phyloP scores from a whole-genome alignment of 257 asterid genomes.

The Linaria vulgaris region DNA sequence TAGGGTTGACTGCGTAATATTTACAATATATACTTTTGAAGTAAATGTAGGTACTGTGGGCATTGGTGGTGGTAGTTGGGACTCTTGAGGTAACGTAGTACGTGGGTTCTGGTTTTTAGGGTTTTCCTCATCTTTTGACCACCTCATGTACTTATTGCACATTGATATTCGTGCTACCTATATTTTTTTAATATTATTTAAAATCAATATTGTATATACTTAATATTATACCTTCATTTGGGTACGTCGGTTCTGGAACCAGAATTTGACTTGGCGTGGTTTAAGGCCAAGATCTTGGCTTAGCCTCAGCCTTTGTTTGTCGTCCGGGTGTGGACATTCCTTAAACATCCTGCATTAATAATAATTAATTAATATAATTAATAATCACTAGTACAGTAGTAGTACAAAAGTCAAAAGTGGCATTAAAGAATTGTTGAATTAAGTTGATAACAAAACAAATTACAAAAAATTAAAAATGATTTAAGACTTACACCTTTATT shows the following conservation, averaged over 20 bases:
- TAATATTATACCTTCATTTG: constrained; percentile 93
- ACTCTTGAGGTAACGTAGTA: too few species aligned
- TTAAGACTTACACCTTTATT: too few species aligned
- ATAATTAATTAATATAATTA: neutral
- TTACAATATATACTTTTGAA: constrained; percentile 52
- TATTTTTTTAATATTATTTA: neutral
- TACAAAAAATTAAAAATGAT: too few species aligned
- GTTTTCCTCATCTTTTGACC: constrained; percentile 32
- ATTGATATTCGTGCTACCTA: constrained; percentile 31
- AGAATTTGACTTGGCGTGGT: constrained; percentile 92
- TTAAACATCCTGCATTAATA: constrained; percentile 60
- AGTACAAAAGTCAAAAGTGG: neutral
- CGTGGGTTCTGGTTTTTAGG: constrained; percentile 6
- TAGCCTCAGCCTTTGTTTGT: constrained; percentile 74
- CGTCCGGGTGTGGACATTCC: constrained; percentile 98
- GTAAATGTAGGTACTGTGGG: constrained; percentile 36
- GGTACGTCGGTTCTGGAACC: constrained; percentile 96
- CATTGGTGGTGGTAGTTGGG: constrained; percentile 24
- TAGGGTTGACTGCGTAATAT: constrained; percentile 62
- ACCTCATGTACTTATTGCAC: constrained; percentile 25
- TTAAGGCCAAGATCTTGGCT: constrained; percentile 95
- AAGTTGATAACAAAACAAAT: too few species aligned
- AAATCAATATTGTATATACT: too few species aligned
- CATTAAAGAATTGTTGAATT: too few species aligned
- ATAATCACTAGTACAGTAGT: too few species aligned